These are phyloP conservation scores for Trapa incisa DNA, from an alignment of 345 rosid species.

Conservation along the genomic window DNA sequence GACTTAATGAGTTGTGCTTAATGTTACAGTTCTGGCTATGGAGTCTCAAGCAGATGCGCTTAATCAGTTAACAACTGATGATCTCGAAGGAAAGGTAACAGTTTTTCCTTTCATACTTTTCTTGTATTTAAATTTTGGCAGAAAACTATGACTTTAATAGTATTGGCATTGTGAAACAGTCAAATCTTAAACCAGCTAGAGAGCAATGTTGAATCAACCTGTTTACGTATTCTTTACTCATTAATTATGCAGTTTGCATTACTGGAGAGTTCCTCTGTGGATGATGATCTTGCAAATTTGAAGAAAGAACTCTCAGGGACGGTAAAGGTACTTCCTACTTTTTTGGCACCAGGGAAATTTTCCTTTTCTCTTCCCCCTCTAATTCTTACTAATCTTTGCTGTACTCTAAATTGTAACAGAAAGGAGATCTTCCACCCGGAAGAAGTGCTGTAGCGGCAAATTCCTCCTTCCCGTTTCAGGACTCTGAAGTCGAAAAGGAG, in stretches of 20 bases:
- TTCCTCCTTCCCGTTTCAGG: slow-evolving; percentile 11
- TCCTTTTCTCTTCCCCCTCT: background rate
- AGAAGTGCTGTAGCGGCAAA: slow-evolving; percentile 3
- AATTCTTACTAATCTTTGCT: background rate
- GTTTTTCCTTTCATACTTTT: background rate
- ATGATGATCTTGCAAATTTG: slow-evolving; percentile 37
- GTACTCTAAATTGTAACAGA: slow-evolving; percentile 3
- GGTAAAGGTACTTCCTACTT: slow-evolving; percentile 26
- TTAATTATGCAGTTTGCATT: slow-evolving; percentile 17
- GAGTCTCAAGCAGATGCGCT: slow-evolving; percentile 47
- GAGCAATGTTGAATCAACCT: background rate
- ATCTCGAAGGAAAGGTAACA: slow-evolving; percentile 40
- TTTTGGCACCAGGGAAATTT: background rate
- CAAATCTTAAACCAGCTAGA: background rate
- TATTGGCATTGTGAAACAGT: background rate
- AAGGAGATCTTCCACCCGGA: slow-evolving; percentile 21
- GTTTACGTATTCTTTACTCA: background rate
- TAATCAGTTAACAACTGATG: slow-evolving; percentile 34
- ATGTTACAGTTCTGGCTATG: slow-evolving; percentile 37
- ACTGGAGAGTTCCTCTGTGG: slow-evolving; percentile 45
- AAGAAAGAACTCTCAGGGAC: slow-evolving; percentile 38
- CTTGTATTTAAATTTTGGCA: background rate
- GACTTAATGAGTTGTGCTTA: background rate
- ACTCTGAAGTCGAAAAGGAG: slow-evolving; percentile 19
- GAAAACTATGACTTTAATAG: background rate